Evolutionary conservation across 139 green algal genomes (phyloP).

Genomic region (Chlorella sp.): DNA sequence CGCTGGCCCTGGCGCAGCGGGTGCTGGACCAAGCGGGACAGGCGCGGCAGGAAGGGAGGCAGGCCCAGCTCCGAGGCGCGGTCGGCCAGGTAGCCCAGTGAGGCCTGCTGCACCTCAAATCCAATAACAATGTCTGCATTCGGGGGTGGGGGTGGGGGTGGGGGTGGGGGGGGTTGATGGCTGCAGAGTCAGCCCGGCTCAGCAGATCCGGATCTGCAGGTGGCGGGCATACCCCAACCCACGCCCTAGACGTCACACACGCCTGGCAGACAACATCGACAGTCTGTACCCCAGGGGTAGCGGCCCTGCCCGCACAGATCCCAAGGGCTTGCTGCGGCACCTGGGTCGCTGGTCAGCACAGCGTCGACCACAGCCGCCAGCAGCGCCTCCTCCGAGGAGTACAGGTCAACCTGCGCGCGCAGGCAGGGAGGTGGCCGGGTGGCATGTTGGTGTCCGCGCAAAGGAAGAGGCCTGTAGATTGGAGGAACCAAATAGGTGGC

Average conservation of each 20-base stretch:
- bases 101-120: conserved; percentile 86
- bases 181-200: too few species aligned
- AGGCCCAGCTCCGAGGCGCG: conserved; percentile 49
- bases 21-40: conserved; percentile 74
- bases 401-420: conserved; percentile 46
- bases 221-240: too few species aligned
- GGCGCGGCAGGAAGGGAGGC: conserved; percentile 56
- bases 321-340: too few species aligned
- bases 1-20: too few species aligned
- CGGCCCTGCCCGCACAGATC: too few species aligned
- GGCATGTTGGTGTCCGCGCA: background rate
- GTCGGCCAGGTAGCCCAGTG: conserved; percentile 89
- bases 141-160: too few species aligned
- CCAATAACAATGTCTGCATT: conserved; percentile 92
- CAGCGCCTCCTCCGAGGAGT: conserved; percentile 63
- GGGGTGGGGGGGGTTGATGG: too few species aligned
- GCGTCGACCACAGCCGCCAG: conserved; percentile 66
- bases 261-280: too few species aligned
- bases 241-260: too few species aligned
- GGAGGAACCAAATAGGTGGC: background rate
- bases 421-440: background rate
- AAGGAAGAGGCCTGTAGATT: too few species aligned
- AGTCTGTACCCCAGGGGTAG: too few species aligned
- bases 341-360: conserved; percentile 80
- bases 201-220: too few species aligned